These are phyloP conservation scores for Candida neerlandica DNA, from an alignment of 1,139 yeast genomes.

Conservation along the genomic window DNA sequence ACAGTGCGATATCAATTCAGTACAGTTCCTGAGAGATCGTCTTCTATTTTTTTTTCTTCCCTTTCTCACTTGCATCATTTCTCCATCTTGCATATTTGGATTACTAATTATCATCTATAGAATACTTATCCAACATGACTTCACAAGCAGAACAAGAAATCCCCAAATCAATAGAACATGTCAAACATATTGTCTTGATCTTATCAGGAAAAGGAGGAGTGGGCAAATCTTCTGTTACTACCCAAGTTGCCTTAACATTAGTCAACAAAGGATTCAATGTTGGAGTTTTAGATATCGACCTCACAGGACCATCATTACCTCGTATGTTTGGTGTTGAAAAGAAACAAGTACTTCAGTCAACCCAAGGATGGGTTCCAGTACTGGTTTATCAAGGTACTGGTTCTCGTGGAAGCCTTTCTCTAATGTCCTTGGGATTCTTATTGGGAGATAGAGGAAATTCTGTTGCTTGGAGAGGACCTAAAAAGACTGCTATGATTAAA, in stretches of 20 bases:
- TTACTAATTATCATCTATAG: neutral
- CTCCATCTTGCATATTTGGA: neutral
- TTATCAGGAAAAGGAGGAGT: conserved; percentile 63
- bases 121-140: conserved; percentile 4
- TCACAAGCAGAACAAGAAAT: conserved; percentile 25
- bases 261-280: conserved; percentile 73
- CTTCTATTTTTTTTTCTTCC: no score
- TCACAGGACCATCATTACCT: conserved; percentile 97
- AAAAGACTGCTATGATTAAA: conserved; percentile 95
- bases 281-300: conserved; percentile 91
- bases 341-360: conserved; percentile 77
- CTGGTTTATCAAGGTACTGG: conserved; percentile 34
- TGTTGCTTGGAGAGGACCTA: conserved; percentile 98
- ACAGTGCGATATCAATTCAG: no score
- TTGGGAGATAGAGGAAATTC: conserved; percentile 82
- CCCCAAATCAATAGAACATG: conserved; percentile 58
- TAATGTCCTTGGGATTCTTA: conserved; percentile 92
- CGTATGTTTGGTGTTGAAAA: conserved; percentile 92
- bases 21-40: no score
- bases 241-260: conserved; percentile 83
- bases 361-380: conserved; percentile 93
- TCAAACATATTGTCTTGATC: conserved; percentile 63
- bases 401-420: conserved; percentile 43
- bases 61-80: neutral
- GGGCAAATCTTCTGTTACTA: conserved; percentile 93